Base-by-base conservation (phyloP, 2,329 filamentous ascomycete genomes). In the Penicillium glabrum region DNA sequence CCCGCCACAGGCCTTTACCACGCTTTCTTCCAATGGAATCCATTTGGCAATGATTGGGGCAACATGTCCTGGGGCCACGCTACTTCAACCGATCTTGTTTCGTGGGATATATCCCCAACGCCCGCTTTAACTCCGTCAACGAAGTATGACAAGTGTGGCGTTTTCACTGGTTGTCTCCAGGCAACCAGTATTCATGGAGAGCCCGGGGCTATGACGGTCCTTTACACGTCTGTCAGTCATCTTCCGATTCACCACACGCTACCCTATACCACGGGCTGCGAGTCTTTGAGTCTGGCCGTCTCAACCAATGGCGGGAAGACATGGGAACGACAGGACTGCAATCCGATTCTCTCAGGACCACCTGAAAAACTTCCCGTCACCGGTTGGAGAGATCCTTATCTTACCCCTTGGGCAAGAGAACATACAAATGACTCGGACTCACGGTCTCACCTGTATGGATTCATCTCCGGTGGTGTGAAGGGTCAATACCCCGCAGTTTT, bases 401-500 rank as follows among this genome's bases (percentile, higher is more conserved):
- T 78, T 11, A 60, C 61, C 6, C 56, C 54, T 3, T 66, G 64
- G 64, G 49, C 45, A 1, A 47, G 55, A 44, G 52, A 43, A 24
- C 31, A 26, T 9, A 33, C 44, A 8, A 35, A 31, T 56, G 33
- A 47, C 52, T 37, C 62, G 16, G 49, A 48, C 16, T 33, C 39
- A 31, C 41, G 46, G 6, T 49, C 56, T 7, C 69, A 60, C 3
- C 65, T 82, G 0, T 82, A 80, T 55, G 81, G 79, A 2, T 71
- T 82, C 13, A 69, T 83, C 9, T 81, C 80, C 0, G 81, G 81
- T 1, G 81, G 81, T 0, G 69, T 83, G 24, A 57, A 67, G 6
- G 68, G 67, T 14, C 50, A 72, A 13, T 75, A 75, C 0, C 81
- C 81, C 0, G 79, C 77, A 0, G 74, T 75, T 0, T 83, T 83